Evolutionary conservation across 2,329 filamentous ascomycete species (phyloP).

Genomic region (Fusarium sp.): DNA sequence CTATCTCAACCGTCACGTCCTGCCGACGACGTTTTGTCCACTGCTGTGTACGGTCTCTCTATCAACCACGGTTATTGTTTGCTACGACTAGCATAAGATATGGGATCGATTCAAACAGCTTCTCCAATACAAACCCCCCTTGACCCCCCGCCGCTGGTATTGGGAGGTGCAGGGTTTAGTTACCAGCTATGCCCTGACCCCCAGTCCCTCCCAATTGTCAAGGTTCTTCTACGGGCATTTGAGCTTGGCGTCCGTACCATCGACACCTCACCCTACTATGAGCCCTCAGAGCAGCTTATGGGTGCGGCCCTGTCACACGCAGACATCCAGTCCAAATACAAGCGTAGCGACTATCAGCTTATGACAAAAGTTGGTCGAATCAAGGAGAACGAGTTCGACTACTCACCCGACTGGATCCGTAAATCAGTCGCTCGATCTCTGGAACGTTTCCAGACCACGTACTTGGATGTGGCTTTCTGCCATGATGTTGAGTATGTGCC

Average conservation of each 20-base stretch:
- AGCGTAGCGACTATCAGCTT: slow-evolving; percentile 3
- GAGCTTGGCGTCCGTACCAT: slow-evolving; percentile 8
- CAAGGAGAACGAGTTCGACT: slow-evolving; percentile 18
- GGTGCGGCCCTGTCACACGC: slow-evolving; percentile 1
- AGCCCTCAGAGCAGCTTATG: slow-evolving; percentile 16
- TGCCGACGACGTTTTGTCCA: too few relatives aligned
- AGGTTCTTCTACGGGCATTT: slow-evolving; percentile 10
- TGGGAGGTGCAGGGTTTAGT: slow-evolving; percentile 17
- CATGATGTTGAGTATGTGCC: slow-evolving; percentile 19
- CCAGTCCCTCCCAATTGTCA: slow-evolving; percentile 7
- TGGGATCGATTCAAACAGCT: not conserved
- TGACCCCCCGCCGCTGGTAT: not conserved
- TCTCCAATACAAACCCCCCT: not conserved
- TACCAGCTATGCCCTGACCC: slow-evolving; percentile 5
- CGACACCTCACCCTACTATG: slow-evolving; percentile 17
- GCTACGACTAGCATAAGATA: not conserved
- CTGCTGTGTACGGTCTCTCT: too few relatives aligned
- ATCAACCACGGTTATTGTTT: too few relatives aligned
- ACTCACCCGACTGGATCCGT: slow-evolving; percentile 9
- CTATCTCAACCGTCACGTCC: too few relatives aligned
- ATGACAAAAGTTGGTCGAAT: slow-evolving; percentile 22
- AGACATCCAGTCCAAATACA: not conserved
- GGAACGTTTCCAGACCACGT: slow-evolving; percentile 5
- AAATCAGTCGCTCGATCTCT: slow-evolving; percentile 2
- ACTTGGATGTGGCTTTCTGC: slow-evolving; percentile 12